Conservation (phyloP, 192 early-diverging fungal species). For the Coemansia sp. region DNA sequence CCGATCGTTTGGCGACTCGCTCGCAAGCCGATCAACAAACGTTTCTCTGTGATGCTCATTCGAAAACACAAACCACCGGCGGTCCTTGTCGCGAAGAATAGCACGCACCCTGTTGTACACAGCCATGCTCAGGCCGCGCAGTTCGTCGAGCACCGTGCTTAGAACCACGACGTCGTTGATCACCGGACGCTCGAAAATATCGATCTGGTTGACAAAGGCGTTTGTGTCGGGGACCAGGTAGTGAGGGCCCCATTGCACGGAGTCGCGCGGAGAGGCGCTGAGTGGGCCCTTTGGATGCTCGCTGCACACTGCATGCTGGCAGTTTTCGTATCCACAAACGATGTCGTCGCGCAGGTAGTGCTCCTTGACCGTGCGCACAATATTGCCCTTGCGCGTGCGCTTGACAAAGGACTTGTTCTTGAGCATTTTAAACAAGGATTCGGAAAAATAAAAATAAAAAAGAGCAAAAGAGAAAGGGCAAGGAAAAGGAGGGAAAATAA, state of each 20-base stretch:
- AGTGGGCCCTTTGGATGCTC: conserved; percentile 39
- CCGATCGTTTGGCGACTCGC: conserved; percentile 90
- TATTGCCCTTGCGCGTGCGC: conserved; percentile 87
- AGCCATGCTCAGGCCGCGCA: conserved; percentile 75
- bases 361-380: conserved; percentile 93
- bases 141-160: conserved; percentile 91
- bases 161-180: conserved; percentile 89
- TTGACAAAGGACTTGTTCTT: conserved; percentile 82
- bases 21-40: conserved; percentile 74
- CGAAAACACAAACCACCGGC: conserved; percentile 88
- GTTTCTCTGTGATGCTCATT: conserved; percentile 93
- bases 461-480: neutral
- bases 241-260: conserved; percentile 59
- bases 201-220: conserved; percentile 88
- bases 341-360: conserved; percentile 98
- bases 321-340: conserved; percentile 57
- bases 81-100: conserved; percentile 67
- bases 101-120: conserved; percentile 77
- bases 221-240: conserved; percentile 96
- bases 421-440: conserved; percentile 50
- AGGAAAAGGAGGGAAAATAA: neutral
- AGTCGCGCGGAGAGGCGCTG: conserved; percentile 53
- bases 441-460: neutral
- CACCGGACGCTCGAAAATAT: conserved; percentile 85
- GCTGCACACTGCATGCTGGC: conserved; percentile 37